Evolutionary conservation across 306 rosid species (phyloP), one percentile per base, ranked within the genome.

Genomic region (Urtica urens): DNA sequence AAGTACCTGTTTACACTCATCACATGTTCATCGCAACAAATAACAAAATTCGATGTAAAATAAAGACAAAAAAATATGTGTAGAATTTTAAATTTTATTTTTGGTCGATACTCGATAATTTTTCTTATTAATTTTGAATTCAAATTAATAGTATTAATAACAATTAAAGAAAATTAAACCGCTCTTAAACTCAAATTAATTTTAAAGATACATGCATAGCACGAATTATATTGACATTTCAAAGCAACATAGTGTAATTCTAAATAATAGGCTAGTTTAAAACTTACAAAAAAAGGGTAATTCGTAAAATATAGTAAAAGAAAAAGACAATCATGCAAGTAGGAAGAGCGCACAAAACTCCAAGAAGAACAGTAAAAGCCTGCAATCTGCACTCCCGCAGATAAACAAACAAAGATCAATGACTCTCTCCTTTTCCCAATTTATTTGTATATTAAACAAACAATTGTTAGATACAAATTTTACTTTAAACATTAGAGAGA

Each of bases 331-430:
- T 40, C 42, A 29, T 26, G 48, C 30, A 8, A 20, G 21, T 46
- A 35, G 31, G n/a, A 60, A 47, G 50, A 53, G 65, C 46, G 73
- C 75, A 78, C 66, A 59, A 63, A 69, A 77, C 57, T 65, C 66
- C 82, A 69, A 43, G 46, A 69, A 38, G 39, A 62, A 62, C 60
- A 19, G 37, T 44, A 72, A 55, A 49, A 73, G 51, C 39, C 71
- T 46, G n/a, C n/a, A n/a, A 71, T 62, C 61, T 31, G 56, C 72
- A 64, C 4, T 74, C 70, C 24, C 17, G 44, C 34, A 51, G 55
- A 27, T 66, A 35, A 52, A 68, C 53, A 65, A 41, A 47, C 46
- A 55, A 22, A 21, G 23, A 43, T 46, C 10, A 13, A 62, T 28
- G 2, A 17, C 50, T 55, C 1, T 18, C 27, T 23, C 7, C 12